Evolutionary conservation across 2,329 filamentous ascomycete genomes (phyloP).

Genomic region (Fusarium torulosum): DNA sequence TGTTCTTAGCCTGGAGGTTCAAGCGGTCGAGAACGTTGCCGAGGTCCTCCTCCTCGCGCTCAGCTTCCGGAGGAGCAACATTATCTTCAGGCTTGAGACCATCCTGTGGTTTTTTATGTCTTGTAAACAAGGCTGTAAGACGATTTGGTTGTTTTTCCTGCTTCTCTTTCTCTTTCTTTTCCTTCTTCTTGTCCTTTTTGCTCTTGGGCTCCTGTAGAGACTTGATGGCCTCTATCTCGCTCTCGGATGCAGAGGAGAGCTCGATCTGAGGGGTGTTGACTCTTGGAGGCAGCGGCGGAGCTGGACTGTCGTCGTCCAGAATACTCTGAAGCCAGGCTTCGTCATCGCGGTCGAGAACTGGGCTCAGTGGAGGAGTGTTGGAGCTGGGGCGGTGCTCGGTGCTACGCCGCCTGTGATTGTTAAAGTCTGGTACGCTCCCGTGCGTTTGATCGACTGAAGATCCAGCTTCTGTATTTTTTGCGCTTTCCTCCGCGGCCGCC

Average conservation of each 20-base stretch:
- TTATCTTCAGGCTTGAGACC: constrained; percentile 54
- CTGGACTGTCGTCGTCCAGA: constrained; percentile 59
- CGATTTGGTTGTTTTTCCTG: constrained; percentile 53
- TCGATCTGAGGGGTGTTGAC: constrained; percentile 64
- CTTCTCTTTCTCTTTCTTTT: constrained; percentile 53
- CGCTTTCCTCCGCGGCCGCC: constrained; percentile 48
- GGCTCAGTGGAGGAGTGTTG: constrained; percentile 48
- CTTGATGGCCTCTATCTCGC: constrained; percentile 47
- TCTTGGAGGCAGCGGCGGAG: constrained; percentile 68
- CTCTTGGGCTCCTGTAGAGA: constrained; percentile 49
- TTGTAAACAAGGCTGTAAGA: constrained; percentile 54
- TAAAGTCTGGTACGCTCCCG: constrained; percentile 29
- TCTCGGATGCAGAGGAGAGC: constrained; percentile 43
- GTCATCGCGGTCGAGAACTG: constrained; percentile 68
- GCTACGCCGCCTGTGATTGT: constrained; percentile 25
- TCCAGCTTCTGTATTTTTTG: constrained; percentile 29
- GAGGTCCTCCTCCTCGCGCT: constrained; percentile 76
- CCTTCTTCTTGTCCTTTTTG: constrained; percentile 49
- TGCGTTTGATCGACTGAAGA: constrained; percentile 31
- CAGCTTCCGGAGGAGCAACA: constrained; percentile 58
- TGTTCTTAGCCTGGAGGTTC: constrained; percentile 85
- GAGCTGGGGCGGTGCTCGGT: constrained; percentile 48
- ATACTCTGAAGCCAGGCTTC: constrained; percentile 70
- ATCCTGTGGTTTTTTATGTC: constrained; percentile 57
- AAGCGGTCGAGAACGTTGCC: constrained; percentile 83